phyloP scores from a whole-genome alignment of 306 rosid species.

The Trifolium pratense region DNA sequence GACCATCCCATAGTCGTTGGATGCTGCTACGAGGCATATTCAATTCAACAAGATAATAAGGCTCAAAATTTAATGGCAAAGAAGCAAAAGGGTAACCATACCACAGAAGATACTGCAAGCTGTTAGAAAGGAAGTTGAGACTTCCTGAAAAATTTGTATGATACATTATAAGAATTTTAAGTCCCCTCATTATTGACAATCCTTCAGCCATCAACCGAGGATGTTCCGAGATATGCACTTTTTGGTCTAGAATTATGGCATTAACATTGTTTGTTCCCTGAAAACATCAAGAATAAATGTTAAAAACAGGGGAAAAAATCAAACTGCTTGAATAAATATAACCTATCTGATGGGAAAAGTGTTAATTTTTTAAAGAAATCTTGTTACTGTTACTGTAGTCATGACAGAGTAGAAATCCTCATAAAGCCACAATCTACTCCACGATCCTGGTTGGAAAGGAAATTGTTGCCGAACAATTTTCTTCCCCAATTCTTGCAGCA shows the following conservation, averaged over 20 bases:
- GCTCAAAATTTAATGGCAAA: constrained; percentile 35
- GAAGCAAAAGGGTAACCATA: constrained; percentile 31
- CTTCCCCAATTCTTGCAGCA: constrained; percentile 11
- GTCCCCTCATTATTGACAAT: constrained; percentile 28
- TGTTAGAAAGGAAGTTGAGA: constrained; percentile 23
- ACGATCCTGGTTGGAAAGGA: constrained; percentile 1
- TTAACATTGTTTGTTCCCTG: constrained; percentile 14
- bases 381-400: constrained; percentile 12
- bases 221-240: background rate
- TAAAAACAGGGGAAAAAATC: background rate
- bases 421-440: constrained; percentile 41
- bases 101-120: constrained; percentile 38
- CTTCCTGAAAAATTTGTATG: constrained; percentile 9
- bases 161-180: constrained; percentile 19
- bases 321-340: background rate
- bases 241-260: background rate
- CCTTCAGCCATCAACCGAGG: constrained; percentile 10
- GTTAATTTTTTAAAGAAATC: background rate
- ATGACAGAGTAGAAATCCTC: constrained; percentile 16
- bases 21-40: constrained; percentile 22
- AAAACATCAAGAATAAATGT: background rate
- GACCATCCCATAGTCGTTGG: background rate
- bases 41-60: constrained; percentile 12
- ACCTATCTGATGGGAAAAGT: background rate
- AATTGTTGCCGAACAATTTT: constrained; percentile 15